A percentile compares a stretch with the other conserved stretches of the same genome.
Conservation (phyloP, 306 rosid genomes). For the Datisca glomerata region DNA sequence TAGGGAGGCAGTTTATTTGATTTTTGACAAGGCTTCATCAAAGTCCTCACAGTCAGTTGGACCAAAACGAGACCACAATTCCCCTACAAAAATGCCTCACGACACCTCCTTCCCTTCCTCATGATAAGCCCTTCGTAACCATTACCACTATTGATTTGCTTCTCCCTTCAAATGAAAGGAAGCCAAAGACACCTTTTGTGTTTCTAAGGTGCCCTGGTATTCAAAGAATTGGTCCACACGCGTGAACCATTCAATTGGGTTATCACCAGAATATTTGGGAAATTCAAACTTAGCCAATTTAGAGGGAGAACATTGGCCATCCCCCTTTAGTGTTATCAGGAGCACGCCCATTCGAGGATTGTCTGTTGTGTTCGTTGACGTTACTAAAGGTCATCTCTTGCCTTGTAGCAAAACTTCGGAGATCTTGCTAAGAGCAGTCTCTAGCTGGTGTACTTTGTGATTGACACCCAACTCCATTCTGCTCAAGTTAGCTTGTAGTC, state of each 20-base stretch:
- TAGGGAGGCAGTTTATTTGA: not conserved
- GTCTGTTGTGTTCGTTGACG: no score
- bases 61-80: not conserved
- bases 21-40: not conserved
- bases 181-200: not conserved
- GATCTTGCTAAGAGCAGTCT: no score
- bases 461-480: no score
- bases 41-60: not conserved
- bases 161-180: slow-evolving; percentile 1
- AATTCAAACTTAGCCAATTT: not conserved
- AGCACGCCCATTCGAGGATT: no score
- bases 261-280: not conserved
- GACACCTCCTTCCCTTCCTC: not conserved
- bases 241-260: not conserved
- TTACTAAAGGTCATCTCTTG: no score
- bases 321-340: not conserved
- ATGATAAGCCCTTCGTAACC: not conserved
- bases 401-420: no score
- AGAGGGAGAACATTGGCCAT: not conserved
- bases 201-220: no score
- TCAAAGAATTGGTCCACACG: not conserved
- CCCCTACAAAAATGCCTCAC: not conserved
- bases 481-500: no score
- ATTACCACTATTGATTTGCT: not conserved
- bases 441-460: no score